These are phyloP conservation scores for Didymella sp. DNA, from an alignment of 2,329 filamentous ascomycete genomes.

Conservation along the genomic window DNA sequence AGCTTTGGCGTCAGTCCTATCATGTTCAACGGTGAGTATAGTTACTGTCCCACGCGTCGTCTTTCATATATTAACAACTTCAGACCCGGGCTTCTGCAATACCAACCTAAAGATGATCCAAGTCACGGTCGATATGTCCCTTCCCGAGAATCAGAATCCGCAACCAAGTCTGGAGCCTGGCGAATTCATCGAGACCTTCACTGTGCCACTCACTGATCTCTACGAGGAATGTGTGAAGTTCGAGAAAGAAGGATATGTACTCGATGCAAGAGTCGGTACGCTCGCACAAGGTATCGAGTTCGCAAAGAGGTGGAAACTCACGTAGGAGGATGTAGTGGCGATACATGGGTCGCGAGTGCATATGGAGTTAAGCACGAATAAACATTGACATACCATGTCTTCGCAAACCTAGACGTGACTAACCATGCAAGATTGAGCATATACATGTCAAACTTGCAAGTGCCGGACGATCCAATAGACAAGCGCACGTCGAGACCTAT, in stretches of 20 bases:
- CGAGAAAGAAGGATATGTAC: conserved; percentile 74
- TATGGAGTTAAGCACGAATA: too few species aligned
- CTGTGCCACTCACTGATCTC: conserved; percentile 67
- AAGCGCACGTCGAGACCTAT: too few species aligned
- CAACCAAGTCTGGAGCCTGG: conserved; percentile 75
- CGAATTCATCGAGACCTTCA: conserved; percentile 84
- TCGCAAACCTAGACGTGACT: too few species aligned
- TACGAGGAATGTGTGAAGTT: conserved; percentile 72
- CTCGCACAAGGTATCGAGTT: conserved; percentile 80
- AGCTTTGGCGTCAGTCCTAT: conserved; percentile 49
- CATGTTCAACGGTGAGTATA: conserved; percentile 53
- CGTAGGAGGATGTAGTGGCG: neutral
- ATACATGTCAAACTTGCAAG: too few species aligned
- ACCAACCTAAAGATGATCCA: conserved; percentile 69
- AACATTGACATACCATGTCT: too few species aligned
- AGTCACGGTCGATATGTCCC: conserved; percentile 72
- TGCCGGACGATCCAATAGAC: too few species aligned
- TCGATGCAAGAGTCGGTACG: conserved; percentile 79
- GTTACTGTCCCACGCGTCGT: too few species aligned
- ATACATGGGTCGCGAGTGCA: too few species aligned
- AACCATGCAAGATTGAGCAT: too few species aligned
- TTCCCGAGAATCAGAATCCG: conserved; percentile 72
- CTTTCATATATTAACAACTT: neutral
- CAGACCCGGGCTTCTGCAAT: conserved; percentile 53
- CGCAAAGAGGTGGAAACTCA: conserved; percentile 60